These are phyloP conservation scores for Silene noctiflora DNA, from an alignment of 179 eudicot species.

Conservation along the genomic window DNA sequence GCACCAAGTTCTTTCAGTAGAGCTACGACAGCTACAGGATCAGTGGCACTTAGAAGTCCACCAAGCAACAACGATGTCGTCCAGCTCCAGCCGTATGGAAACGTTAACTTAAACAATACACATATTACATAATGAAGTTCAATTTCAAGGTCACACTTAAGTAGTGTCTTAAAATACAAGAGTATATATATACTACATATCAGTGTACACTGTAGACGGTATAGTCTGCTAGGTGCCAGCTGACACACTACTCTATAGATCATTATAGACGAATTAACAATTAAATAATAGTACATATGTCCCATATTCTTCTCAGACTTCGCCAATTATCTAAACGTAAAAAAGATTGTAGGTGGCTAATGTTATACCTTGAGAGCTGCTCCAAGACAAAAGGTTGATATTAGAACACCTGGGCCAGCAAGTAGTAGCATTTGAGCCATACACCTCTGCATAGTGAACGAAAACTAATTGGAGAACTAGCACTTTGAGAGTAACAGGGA, in stretches of 20 bases:
- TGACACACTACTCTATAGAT: background rate
- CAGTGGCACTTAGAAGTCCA: conserved; percentile 96
- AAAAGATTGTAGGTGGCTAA: background rate
- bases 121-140: background rate
- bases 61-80: conserved; percentile 86
- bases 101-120: conserved; percentile 47
- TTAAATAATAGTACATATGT: background rate
- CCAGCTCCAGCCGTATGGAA: conserved; percentile 95
- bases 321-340: too few relatives aligned
- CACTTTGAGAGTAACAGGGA: background rate
- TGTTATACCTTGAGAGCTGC: conserved; percentile 67
- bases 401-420: conserved; percentile 95
- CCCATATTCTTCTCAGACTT: background rate
- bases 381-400: conserved; percentile 88
- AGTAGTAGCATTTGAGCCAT: conserved; percentile 83
- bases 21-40: conserved; percentile 98
- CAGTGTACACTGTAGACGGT: too few relatives aligned
- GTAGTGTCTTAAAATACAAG: background rate
- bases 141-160: conserved; percentile 1
- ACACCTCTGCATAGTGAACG: conserved; percentile 57
- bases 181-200: too few relatives aligned
- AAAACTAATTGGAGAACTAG: conserved; percentile 4
- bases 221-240: background rate
- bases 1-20: conserved; percentile 96
- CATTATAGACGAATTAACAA: background rate